Evolutionary conservation across 2,329 filamentous ascomycete genomes (phyloP).

Genomic region (Canariomyces notabilis): DNA sequence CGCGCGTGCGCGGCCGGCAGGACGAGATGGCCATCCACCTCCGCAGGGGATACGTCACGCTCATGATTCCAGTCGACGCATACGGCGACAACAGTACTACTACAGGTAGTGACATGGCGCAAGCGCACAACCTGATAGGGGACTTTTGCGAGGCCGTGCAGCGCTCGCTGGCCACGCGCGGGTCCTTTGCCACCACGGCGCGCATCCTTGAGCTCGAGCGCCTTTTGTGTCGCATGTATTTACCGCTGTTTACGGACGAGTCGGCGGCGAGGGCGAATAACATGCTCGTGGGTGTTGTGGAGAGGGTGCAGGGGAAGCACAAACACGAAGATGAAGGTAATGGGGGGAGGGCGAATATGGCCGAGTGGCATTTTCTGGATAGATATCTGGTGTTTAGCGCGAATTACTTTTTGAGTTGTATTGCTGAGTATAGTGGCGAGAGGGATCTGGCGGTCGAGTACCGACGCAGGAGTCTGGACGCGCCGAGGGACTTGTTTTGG

Average conservation of each 20-base stretch:
- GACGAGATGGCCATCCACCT: conserved; percentile 25
- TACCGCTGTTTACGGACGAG: conserved; percentile 20
- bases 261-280: conserved; percentile 8
- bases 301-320: conserved; percentile 1
- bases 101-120: no score
- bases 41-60: conserved; percentile 23
- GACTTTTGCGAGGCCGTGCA: conserved; percentile 12
- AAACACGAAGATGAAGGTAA: background rate
- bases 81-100: no score
- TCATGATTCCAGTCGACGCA: conserved; percentile 20
- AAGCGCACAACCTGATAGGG: conserved; percentile 7
- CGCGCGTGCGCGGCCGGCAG: conserved; percentile 9
- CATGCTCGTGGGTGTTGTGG: conserved; percentile 12
- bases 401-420: conserved; percentile 20
- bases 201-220: conserved; percentile 21
- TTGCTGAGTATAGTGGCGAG: conserved; percentile 19
- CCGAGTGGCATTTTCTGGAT: conserved; percentile 18
- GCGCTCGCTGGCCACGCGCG: conserved; percentile 3
- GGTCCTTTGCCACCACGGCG: conserved; percentile 15
- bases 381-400: conserved; percentile 24
- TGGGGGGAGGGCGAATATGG: no score
- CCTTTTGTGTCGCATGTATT: conserved; percentile 22
- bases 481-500: conserved; percentile 23
- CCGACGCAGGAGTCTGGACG: conserved; percentile 13
- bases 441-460: conserved; percentile 8